Base-by-base conservation (phyloP, 2,329 filamentous ascomycete species). In the Coniella lustricola region DNA sequence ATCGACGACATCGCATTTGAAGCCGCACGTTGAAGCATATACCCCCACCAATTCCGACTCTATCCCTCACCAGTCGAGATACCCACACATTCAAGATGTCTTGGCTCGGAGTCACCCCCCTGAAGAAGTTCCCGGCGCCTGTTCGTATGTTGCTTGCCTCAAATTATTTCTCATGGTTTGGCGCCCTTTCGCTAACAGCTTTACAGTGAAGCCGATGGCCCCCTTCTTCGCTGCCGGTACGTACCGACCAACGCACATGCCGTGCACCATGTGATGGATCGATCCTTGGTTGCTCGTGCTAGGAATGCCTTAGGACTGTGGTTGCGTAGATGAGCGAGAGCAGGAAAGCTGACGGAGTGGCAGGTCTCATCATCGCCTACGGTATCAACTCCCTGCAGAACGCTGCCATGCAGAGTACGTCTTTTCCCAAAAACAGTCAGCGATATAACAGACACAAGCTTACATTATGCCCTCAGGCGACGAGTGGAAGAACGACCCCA, bases 401-500 rank as follows among this genome's bases (percentile, higher is more conserved):
- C 67, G 73, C 80, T 62, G 79, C 95, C 75, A 82, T 85, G 74
- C 74, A 81, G 67, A 80, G 91, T 97, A 82, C 56, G 70, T 37
- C 35, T 25, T 51, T 53, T 44, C 44, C 18, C n/a, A 3, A 2
- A 3, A 13, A 3, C 10, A 17, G 10, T 5, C 10, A 8, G 14
- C 20, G 42, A 3, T 40, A 10, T 17, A n/a, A 29, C 17, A 13
- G 42, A 47, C 43, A 43, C 31, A 44, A 42, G 37, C 51, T 51
- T 36, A 61, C 48, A 50, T 31, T 9, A 51, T 51, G 52, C 25
- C 51, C 49, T n/a, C 61, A 97, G 91, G 82, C 75, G 87, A 87
- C 62, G 89, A 97, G 76, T 96, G 81, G 82, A 94, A 90, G 84
- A 94, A 95, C 77, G 91, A 97, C 73, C 89, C 90, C 59, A 84